These are phyloP conservation scores for Centella asiatica DNA, from an alignment of 129 eudicot genomes.

Conservation along the genomic window DNA sequence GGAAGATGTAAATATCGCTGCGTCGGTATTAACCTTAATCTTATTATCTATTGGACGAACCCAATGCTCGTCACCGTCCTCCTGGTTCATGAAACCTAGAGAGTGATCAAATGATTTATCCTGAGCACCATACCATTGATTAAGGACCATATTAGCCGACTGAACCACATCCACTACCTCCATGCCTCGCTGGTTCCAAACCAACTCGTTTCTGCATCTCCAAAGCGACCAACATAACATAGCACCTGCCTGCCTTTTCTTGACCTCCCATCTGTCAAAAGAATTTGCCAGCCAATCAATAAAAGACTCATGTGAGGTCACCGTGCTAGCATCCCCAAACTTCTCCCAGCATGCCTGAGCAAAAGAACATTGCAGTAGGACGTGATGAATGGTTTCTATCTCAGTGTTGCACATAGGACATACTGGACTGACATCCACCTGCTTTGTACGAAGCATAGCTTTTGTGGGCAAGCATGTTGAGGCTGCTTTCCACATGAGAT, in stretches of 20 bases:
- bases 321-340: not conserved
- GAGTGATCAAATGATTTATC: not conserved
- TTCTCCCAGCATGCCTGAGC: not conserved
- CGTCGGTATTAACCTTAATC: not conserved
- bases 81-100: not conserved
- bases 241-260: not conserved
- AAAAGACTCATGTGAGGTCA: not conserved
- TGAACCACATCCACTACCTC: not conserved
- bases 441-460: not conserved
- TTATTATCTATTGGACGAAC: not conserved
- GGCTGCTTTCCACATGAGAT: not conserved
- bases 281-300: not conserved
- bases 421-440: not conserved
- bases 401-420: not conserved
- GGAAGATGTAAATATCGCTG: not conserved
- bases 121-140: not conserved
- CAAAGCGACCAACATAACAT: not conserved
- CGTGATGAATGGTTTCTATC: not conserved
- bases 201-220: not conserved
- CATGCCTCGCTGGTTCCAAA: not conserved
- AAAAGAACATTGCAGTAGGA: not conserved
- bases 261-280: not conserved
- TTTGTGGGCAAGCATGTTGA: not conserved
- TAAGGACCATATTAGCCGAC: not conserved
- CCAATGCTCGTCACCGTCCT: not conserved